These are phyloP conservation scores for Chaetoceros muelleri DNA, from an alignment of 108 stramenopile genomes.

Conservation along the genomic window DNA sequence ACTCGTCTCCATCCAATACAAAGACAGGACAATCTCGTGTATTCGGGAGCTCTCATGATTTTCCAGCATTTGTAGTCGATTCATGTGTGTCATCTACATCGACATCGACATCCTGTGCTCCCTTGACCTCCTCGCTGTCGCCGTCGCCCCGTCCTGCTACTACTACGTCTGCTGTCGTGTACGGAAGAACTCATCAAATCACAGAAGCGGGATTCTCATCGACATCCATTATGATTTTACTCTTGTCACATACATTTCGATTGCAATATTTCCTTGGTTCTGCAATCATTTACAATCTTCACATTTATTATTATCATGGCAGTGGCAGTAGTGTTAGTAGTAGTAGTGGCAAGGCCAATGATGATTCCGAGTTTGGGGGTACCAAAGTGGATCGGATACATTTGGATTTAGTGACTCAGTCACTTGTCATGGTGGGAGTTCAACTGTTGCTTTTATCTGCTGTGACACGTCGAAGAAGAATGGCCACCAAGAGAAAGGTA, in stretches of 20 bases:
- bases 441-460: background rate
- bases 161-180: no score
- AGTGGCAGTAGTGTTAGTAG: no score
- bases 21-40: background rate
- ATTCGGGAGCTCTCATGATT: no score
- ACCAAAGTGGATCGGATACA: background rate
- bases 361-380: background rate
- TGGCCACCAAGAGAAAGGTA: background rate
- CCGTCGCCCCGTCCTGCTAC: no score
- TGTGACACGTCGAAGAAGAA: background rate
- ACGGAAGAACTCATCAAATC: background rate
- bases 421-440: background rate
- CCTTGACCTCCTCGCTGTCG: no score
- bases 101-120: no score
- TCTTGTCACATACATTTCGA: background rate
- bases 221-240: constrained; percentile 2
- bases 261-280: background rate
- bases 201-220: background rate
- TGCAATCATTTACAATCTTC: background rate
- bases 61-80: no score
- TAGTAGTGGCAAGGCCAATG: no score
- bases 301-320: background rate
- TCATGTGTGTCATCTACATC: no score
- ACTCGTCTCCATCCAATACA: background rate
- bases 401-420: background rate